Base-by-base conservation (phyloP, 2,329 filamentous ascomycete species). In the Trichoderma aggressivum region DNA sequence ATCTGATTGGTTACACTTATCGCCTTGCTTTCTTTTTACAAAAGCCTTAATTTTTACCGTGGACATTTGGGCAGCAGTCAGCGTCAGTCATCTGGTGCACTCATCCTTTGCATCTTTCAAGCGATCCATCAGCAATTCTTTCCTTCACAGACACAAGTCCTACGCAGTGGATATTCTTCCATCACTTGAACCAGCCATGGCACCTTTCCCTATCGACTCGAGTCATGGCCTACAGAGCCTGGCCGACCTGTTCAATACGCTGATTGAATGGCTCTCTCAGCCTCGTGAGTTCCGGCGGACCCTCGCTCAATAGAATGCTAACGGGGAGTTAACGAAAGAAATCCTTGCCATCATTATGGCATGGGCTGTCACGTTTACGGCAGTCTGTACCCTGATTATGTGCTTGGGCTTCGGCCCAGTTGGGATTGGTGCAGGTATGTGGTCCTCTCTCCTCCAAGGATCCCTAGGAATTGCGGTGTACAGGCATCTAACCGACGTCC, bases 361-460 rank as follows among this genome's bases (percentile, higher is more conserved):
- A 21, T 71, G 70, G 70, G 63, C 63, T 5, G 5, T 71, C 5
- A 71, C 70, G 5, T 71, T 71, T 28, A 71, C 70, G 21, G 53
- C 55, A 16, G 10, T 71, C 16, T 68, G 63, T 39, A 59, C 63
- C 18, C 18, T 71, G n/a, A 71, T 71, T 36, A 14, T 71, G 16
- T 71, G 50, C 55, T 30, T 71, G 7, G 70, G 70, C n/a, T 71
- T 71, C 5, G 70, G 70, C 12, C 70, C 70, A 24, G 24, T 50
- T 61, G 70, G 70, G 8, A 71, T 71, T 55, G 70, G 70, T n/a
- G 70, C 70, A 14, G 70, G 70, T 71, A 71, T 11, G 61, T 36
- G 7, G 11, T 32, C 30, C 39, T 39, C 36, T 16, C 21, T 16
- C 18, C 24, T 34, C 3, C 21, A 53, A 21, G 7, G 16, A 67